Evolutionary conservation across 2,329 filamentous ascomycete genomes (phyloP), one percentile per base, ranked within the genome.

Genomic region (Claviceps sp.): DNA sequence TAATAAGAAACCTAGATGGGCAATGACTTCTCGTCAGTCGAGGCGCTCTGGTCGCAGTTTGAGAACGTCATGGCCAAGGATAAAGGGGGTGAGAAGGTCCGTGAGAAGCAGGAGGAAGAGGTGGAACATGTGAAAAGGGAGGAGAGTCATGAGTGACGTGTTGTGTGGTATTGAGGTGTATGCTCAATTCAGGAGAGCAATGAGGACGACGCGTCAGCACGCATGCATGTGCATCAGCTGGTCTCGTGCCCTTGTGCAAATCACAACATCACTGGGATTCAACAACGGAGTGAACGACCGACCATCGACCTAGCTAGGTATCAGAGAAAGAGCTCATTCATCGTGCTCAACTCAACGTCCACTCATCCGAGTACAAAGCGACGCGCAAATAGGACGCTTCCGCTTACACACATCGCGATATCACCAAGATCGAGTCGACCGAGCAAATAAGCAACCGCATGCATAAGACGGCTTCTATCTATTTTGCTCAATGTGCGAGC

Each of bases 1-100:
- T 34, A 34, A 34, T 34, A 11, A 34, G 9, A 11, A 34, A 20
- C 11, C 5, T 51, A 88, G 83, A 84, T 98, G 50, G 93, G 93
- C 40, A 95, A 95, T 68, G 93, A 98, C 63, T 96, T 98, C 70
- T 84, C 86, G n/a, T 90, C 88, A 4, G 93, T 98, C 44, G 93
- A 98, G 68, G 89, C 88, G 34, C 77, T 98, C 16, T 98, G 93
- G 93, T 94, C 87, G 41, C 88, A 95, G 62, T 97, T 98, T 63
- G 93, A 98, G 71, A 86, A 84, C 59, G 90, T 97, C 60, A 97
- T 96, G 90, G 87, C 81, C 8, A 87, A 85, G 62, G 72, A 59
- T 45, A 57, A 57, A 46, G 60, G 50, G 20, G 20, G 13, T 16
- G 24, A 47, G 20, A 50, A 50, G n/a, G 44, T 47, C 16, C 66